phyloP scores from a whole-genome alignment of 78 protist genomes.

The Chrysochromulina parva region DNA sequence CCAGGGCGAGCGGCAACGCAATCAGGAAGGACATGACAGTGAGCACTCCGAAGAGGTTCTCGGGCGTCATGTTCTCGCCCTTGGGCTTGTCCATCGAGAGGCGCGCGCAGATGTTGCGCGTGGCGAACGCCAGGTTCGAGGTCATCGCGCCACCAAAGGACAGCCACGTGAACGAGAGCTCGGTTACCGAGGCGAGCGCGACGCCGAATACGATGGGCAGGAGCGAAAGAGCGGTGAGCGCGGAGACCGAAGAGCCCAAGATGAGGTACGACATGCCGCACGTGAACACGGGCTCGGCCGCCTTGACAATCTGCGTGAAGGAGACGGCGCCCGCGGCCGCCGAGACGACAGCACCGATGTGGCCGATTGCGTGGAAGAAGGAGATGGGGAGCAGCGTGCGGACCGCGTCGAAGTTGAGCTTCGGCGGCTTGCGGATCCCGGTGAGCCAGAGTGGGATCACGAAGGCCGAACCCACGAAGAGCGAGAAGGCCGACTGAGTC shows the following conservation, averaged over 20 bases:
- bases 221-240: neutral
- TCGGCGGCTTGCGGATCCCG: neutral
- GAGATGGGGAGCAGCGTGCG: neutral
- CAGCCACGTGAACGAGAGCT: constrained; percentile 17
- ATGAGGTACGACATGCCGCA: neutral
- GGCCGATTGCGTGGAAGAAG: neutral
- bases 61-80: constrained; percentile 27
- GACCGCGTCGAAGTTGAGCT: neutral
- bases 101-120: neutral
- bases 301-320: constrained; percentile 19
- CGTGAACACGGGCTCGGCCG: neutral
- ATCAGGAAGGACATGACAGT: neutral
- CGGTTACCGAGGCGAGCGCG: neutral
- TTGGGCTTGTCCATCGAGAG: neutral
- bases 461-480: neutral
- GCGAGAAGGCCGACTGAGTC: neutral
- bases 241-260: neutral
- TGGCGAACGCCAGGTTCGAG: neutral
- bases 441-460: neutral
- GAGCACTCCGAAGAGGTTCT: constrained; percentile 9
- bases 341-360: neutral
- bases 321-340: constrained; percentile 6
- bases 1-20: neutral
- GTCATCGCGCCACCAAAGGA: neutral
- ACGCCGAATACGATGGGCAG: neutral